These are phyloP conservation scores for Sapria himalayana DNA, from an alignment of 345 rosid species.

Conservation along the genomic window DNA sequence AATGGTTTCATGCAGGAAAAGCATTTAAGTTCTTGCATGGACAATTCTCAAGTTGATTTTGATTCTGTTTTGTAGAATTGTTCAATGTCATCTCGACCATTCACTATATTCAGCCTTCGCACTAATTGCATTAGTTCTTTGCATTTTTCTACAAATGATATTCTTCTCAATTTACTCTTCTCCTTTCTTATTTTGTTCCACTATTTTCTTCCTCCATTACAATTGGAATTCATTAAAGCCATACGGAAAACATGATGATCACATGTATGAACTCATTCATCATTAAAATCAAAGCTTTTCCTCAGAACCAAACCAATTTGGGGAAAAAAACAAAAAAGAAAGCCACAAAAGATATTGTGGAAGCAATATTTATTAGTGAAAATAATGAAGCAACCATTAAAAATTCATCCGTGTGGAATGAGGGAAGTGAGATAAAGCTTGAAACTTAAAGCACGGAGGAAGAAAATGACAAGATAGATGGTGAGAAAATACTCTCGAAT, in stretches of 20 bases:
- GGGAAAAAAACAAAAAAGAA: neutral
- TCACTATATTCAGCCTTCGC: conserved; percentile 26
- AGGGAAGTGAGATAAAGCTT: conserved; percentile 15
- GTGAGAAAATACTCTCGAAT: conserved; percentile 26
- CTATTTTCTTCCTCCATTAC: conserved; percentile 12
- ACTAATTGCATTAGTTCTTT: conserved; percentile 19
- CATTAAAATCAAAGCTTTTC: too few relatives aligned
- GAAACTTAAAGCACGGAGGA: conserved; percentile 25
- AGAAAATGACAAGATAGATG: conserved; percentile 16
- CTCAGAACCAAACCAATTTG: too few relatives aligned
- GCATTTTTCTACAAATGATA: conserved; percentile 26
- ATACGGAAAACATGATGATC: too few relatives aligned
- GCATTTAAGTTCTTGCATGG: conserved; percentile 19
- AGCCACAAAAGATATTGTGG: conserved; percentile 8
- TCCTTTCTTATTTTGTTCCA: conserved; percentile 23
- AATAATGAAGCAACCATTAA: conserved; percentile 4
- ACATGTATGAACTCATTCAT: too few relatives aligned
- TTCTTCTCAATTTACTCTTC: conserved; percentile 32
- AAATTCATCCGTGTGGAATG: conserved; percentile 22
- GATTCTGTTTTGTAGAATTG: conserved; percentile 11
- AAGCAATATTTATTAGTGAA: conserved; percentile 2
- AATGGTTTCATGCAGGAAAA: conserved; percentile 35
- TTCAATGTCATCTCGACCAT: conserved; percentile 14
- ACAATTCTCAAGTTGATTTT: conserved; percentile 19
- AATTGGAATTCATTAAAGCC: conserved; percentile 2